Evolutionary conservation across 306 rosid species (phyloP), one percentile per base, ranked within the genome.

Genomic region (Canavalia gladiata): DNA sequence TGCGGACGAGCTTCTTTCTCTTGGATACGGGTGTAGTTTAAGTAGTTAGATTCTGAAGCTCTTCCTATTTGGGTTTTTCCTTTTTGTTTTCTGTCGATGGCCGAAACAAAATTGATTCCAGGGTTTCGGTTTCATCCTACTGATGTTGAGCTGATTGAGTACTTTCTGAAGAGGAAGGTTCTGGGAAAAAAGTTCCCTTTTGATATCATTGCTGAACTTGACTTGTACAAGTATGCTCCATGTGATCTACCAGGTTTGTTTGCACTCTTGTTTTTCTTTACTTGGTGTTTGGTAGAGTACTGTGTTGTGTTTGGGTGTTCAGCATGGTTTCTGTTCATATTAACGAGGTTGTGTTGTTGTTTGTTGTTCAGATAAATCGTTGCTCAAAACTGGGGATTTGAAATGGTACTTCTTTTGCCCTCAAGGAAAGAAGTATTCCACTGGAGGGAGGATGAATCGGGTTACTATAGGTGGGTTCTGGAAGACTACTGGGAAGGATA

Each of bases 51-150:
- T 63, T 86, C 76, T 75, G 60, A 80, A 64, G n/a, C 74, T 2
- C 39, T 83, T 69, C 31, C 7, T 42, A 49, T 65, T 86, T 74
- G 31, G 70, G 13, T 28, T 63, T 83, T 34, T 47, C 25, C 2
- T 71, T 37, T 34, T 29, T 6, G 3, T 34, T 49, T 62, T 63
- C 10, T 11, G 18, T 64, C 72, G 75, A 81, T 87, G 87, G 84
- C 80, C 18, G 60, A 9, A 41, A 79, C 37, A 28, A 70, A 74
- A 63, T 75, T 79, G 81, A 72, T 76, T 83, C 98, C 98, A 47
- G 99, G 99, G 70, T 87, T 88, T 85, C 97, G 98, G 82, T 95
- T 95, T 80, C 87, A 84, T 78, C 99, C 99, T 1, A 93, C 97
- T 7, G 96, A 93, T 34, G 88, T 86, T 80, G 98, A 95, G 91